These are phyloP conservation scores for Rehmannia glutinosa DNA, from an alignment of 257 asterid genomes.

Conservation along the genomic window DNA sequence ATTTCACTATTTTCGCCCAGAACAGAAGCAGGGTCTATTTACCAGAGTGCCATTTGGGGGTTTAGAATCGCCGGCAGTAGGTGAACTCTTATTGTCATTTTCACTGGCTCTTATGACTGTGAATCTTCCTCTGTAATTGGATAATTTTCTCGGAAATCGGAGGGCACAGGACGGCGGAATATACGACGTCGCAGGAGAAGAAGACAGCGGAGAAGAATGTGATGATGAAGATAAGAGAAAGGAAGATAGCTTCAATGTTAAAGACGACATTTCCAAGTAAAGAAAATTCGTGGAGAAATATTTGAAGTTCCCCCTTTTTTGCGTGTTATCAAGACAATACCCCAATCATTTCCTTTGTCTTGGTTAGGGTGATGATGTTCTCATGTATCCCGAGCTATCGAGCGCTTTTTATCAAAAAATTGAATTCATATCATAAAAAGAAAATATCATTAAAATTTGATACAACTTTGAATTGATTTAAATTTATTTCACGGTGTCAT, in stretches of 20 bases:
- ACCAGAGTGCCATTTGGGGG: constrained; percentile 69
- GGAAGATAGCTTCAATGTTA: constrained; percentile 47
- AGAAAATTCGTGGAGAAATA: neutral
- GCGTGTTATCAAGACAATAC: neutral
- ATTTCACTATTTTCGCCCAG: neutral
- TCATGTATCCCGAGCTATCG: too few relatives aligned
- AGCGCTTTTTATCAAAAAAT: too few relatives aligned
- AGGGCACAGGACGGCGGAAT: constrained; percentile 24
- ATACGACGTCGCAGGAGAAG: constrained; percentile 37
- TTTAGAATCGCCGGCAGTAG: constrained; percentile 55
- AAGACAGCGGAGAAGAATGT: constrained; percentile 26
- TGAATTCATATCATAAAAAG: too few relatives aligned
- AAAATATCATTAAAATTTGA: too few relatives aligned
- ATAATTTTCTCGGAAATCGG: constrained; percentile 32
- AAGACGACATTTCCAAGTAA: constrained; percentile 50
- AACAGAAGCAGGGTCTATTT: constrained; percentile 8
- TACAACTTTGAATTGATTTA: too few relatives aligned
- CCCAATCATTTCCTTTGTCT: constrained; percentile 12
- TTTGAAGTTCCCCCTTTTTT: constrained; percentile 8
- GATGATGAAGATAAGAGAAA: constrained; percentile 33
- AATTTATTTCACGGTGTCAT: too few relatives aligned
- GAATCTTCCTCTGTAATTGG: constrained; percentile 36
- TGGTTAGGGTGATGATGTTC: too few relatives aligned
- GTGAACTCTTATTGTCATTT: constrained; percentile 29
- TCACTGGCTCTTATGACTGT: constrained; percentile 47